Conservation (phyloP, 2,329 filamentous ascomycete genomes). For the Macroventuria anomochaeta region DNA sequence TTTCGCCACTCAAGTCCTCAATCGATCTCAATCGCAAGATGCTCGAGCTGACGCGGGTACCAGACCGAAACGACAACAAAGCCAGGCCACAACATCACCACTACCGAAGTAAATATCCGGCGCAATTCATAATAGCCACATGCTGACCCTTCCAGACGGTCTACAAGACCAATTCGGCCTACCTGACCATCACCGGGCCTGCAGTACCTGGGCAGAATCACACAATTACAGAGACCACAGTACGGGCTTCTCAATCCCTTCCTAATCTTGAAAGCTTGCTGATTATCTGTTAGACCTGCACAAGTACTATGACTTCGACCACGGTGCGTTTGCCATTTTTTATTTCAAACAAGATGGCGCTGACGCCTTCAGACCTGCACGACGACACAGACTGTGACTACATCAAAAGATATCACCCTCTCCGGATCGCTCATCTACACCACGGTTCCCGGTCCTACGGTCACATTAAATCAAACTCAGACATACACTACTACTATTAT, state of each 20-base stretch:
- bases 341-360: not conserved
- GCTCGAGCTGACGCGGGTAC: not conserved
- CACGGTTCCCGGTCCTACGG: constrained; percentile 7
- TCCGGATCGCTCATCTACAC: constrained; percentile 2
- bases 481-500: constrained; percentile 27
- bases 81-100: constrained; percentile 10
- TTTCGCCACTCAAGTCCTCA: no score
- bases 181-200: constrained; percentile 7
- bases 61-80: constrained; percentile 5
- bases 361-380: constrained; percentile 13
- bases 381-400: constrained; percentile 16
- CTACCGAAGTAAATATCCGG: not conserved
- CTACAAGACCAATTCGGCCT: not conserved
- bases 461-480: constrained; percentile 5
- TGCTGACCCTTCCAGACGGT: not conserved
- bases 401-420: constrained; percentile 19
- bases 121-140: not conserved
- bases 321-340: not conserved
- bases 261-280: not conserved
- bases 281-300: constrained; percentile 5
- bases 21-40: no score
- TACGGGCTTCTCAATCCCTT: not conserved
- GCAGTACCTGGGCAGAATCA: constrained; percentile 10
- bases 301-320: constrained; percentile 12
- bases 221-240: constrained; percentile 9